Conservation (phyloP, 2,329 filamentous ascomycete species). For the Talaromyces sp. region DNA sequence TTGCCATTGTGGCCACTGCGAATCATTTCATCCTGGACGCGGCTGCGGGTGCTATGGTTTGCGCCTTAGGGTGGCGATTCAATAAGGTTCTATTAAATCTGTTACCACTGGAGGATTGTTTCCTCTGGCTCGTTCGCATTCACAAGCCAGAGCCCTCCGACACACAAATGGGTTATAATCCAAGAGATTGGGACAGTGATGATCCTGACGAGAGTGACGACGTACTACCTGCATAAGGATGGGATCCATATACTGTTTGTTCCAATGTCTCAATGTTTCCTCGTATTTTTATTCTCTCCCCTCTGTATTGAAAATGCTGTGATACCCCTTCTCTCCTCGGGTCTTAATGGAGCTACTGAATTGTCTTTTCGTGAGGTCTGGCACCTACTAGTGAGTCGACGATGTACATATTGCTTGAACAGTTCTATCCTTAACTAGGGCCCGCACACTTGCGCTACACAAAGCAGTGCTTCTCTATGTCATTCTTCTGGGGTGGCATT, state of each 20-base stretch:
- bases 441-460: no score
- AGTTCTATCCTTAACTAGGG: no score
- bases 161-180: not conserved
- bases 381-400: no score
- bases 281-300: no score
- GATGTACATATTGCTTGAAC: no score
- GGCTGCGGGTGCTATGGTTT: conserved; percentile 68
- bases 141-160: conserved; percentile 60
- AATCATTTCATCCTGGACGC: conserved; percentile 75
- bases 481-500: no score
- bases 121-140: conserved; percentile 64
- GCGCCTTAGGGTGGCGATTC: conserved; percentile 63
- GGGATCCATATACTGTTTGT: no score
- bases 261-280: no score
- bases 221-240: not conserved
- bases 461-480: no score
- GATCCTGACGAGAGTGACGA: not conserved
- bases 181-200: not conserved
- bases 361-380: no score
- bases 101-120: conserved; percentile 68
- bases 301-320: not conserved
- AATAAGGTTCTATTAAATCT: conserved; percentile 64
- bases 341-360: not conserved
- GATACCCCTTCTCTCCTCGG: not conserved
- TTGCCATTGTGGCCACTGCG: conserved; percentile 70